Base-by-base conservation (phyloP, 2,329 filamentous ascomycete genomes). In the Fusarium sp. region DNA sequence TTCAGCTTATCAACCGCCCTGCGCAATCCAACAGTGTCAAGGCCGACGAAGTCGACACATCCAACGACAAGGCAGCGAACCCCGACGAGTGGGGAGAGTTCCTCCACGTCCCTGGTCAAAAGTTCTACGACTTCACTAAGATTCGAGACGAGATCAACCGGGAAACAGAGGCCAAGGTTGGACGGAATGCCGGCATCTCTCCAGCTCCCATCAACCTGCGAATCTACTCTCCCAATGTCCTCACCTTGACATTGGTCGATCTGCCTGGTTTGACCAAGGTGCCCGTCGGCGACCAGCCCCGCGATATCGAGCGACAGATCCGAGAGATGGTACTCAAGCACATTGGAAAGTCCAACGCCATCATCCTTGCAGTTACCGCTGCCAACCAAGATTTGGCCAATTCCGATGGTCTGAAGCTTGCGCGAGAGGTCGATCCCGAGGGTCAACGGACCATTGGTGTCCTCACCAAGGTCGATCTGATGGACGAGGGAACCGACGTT, bases 301-400 rank as follows among this genome's bases (percentile, higher is more conserved):
- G 95, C 83, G 96, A 98, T 86, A 98, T 98, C 79, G 96, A 98
- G 88, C 91, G 92, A 79, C 97, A 99, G 85, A 99, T 98, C 81
- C 92, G 91, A 82, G 97, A 98, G 80, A 98, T 99, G 95, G 96
- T 99, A 50, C 86, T 98, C 81, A 98, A 98, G 88, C 97, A 98
- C 83, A 99, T 99, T 82, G 94, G 93, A 85, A 99, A 99, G 87
- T 93, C 96, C 37, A 99, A 99, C 84, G 97, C 97, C 70, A 99
- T 99, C 83, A 97, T 99, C 78, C 88, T 99, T 65, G 97, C 97
- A 48, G 97, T 99, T 74, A 98, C 97, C 6, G 93, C 96, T 48
- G 97, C 97, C 79, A 99, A 99, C 84, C 95, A 96, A 72, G 97
- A 99, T 91, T 88, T 99, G 88, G 97, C 97, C 81, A 99, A 99